Base-by-base conservation (phyloP, 345 rosid genomes). In the Aurinia saxatilis region DNA sequence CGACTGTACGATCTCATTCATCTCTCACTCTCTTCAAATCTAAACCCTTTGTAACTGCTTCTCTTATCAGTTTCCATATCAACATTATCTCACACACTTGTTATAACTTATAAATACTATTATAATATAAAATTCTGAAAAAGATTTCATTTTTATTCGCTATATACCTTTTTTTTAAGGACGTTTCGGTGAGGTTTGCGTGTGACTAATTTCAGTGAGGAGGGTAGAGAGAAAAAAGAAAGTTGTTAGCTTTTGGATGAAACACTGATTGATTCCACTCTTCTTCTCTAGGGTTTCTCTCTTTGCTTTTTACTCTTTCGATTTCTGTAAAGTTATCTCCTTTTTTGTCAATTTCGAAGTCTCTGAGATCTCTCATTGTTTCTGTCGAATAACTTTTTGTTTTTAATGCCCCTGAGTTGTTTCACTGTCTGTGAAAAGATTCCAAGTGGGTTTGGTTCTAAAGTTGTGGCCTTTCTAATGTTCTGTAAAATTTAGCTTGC, bases 261-360 rank as follows among this genome's bases (percentile, higher is more conserved):
- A 58, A 36, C 65, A 63, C 70, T 64, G 53, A 0, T 71, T 63
- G 30, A 63, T 64, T 71, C 75, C 44, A 57, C 66, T 64, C 61
- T 65, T 36, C 70, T 25, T 42, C 60, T 57, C 17, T 57, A 41
- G 66, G 70, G 59, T 40, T 70, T 55, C 64, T 55, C 57, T 52
- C 37, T 40, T 27, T 66, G 50, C 34, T 6, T 65, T 40, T 51
- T 51, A n/a, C n/a, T 19, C 69, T 51, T 55, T 21, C 1, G 4
- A 21, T 23, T 47, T 67, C 29, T 56, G 9, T 27, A 2, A 36
- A 10, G 9, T 23, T 54, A 25, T 18, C 7, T 36, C 25, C 8
- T 40, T 29, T 18, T 10, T n/a, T 17, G 11, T 37, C 33, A 31
- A 4, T 10, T 35, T 66, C n/a, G 27, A 31, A 2, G 30, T 61